These are phyloP conservation scores for Talaromyces pinophilus DNA, from an alignment of 2,329 filamentous ascomycete genomes.

Conservation along the genomic window DNA sequence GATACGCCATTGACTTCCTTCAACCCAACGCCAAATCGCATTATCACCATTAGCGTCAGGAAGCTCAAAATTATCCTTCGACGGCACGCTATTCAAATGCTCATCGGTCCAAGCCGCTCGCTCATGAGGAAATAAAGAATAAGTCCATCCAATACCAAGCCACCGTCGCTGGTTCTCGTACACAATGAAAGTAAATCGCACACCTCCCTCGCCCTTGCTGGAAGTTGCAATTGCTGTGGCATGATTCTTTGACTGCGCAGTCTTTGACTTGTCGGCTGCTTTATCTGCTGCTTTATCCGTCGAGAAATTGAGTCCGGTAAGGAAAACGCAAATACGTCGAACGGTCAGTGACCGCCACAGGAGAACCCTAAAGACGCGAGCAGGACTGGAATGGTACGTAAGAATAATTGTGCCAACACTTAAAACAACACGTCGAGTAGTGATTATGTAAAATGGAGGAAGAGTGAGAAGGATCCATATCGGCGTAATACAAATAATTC, in stretches of 20 bases:
- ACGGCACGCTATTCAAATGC: slow-evolving; percentile 76
- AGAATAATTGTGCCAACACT: slow-evolving; percentile 81
- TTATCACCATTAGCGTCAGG: slow-evolving; percentile 66
- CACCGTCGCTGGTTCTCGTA: slow-evolving; percentile 96
- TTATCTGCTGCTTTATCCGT: slow-evolving; percentile 39
- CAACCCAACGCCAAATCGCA: slow-evolving; percentile 76
- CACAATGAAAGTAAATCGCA: slow-evolving; percentile 93
- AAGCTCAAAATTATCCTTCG: slow-evolving; percentile 70
- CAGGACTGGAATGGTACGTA: slow-evolving; percentile 89
- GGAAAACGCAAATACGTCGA: slow-evolving; percentile 65
- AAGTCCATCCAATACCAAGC: slow-evolving; percentile 94
- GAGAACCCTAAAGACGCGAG: slow-evolving; percentile 79
- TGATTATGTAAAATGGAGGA: slow-evolving; percentile 80
- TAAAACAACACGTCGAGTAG: slow-evolving; percentile 80
- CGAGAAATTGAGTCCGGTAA: slow-evolving; percentile 78
- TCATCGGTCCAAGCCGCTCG: slow-evolving; percentile 93
- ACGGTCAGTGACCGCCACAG: slow-evolving; percentile 84
- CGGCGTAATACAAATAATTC: slow-evolving; percentile 83
- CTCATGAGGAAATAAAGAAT: slow-evolving; percentile 86
- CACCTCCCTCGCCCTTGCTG: slow-evolving; percentile 64
- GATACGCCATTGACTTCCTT: slow-evolving; percentile 81
- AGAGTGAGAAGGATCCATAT: slow-evolving; percentile 83
- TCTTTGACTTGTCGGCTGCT: slow-evolving; percentile 21
- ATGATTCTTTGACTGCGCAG: slow-evolving; percentile 47
- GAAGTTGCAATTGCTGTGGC: slow-evolving; percentile 53